Percentiles rank a stretch among this genome's conserved stretches.
phyloP scores from a whole-genome alignment of 1,284 basidiomycete species.

The Trametes sp. region DNA sequence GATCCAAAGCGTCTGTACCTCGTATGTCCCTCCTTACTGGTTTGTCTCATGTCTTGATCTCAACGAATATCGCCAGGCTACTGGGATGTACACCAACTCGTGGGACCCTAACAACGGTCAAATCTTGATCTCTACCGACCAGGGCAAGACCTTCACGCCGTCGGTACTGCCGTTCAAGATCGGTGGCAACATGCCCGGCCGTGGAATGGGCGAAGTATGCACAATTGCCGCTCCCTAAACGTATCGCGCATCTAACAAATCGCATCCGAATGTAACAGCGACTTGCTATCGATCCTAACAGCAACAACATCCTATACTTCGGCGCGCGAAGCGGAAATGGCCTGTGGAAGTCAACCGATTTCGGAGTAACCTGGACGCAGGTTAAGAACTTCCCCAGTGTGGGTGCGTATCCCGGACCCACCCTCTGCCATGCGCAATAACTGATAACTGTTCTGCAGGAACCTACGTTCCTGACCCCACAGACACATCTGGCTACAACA shows the following conservation, averaged over 20 bases:
- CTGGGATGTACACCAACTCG: constrained; percentile 72
- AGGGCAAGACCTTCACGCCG: constrained; percentile 60
- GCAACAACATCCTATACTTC: constrained; percentile 65
- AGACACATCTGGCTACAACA: constrained; percentile 63
- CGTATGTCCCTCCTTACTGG: constrained; percentile 35
- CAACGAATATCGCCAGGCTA: constrained; percentile 47
- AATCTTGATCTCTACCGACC: constrained; percentile 67
- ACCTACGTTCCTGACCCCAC: constrained; percentile 63
- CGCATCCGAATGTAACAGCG: constrained; percentile 49
- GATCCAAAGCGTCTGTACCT: constrained; percentile 62
- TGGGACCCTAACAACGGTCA: constrained; percentile 73
- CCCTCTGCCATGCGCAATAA: background rate
- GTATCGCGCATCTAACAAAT: background rate
- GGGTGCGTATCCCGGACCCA: constrained; percentile 45
- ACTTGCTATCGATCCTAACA: constrained; percentile 68
- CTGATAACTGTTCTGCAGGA: constrained; percentile 45
- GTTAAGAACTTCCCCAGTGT: constrained; percentile 63
- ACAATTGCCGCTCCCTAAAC: background rate
- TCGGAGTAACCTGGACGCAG: constrained; percentile 61
- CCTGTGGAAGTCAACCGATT: constrained; percentile 69
- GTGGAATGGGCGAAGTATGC: constrained; percentile 54
- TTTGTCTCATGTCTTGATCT: background rate
- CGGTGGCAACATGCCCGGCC: constrained; percentile 74
- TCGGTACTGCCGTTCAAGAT: constrained; percentile 67
- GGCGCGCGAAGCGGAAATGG: constrained; percentile 70